Conservation (phyloP, 176 grass and related monocot genomes). For the Aegilops longissima region DNA sequence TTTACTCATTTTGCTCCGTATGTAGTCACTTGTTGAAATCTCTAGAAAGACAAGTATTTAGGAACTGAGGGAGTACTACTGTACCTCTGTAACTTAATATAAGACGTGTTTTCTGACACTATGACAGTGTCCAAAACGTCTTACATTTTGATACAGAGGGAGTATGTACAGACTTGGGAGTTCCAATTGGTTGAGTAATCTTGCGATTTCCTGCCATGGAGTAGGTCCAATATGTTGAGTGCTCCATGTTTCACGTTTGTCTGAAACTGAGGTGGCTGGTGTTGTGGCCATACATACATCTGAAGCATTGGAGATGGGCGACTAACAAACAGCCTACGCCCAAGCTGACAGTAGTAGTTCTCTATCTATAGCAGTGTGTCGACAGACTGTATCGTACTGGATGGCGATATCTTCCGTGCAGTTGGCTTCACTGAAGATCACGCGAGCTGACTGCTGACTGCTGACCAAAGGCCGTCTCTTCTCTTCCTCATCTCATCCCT, state of each 20-base stretch:
- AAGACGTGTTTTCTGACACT: too few species aligned
- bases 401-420: constrained; percentile 30
- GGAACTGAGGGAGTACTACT: too few species aligned
- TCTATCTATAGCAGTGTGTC: neutral
- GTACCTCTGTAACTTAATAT: too few species aligned
- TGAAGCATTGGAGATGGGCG: neutral
- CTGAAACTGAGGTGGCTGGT: neutral
- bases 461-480: constrained; percentile 16
- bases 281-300: neutral
- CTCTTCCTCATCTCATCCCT: neutral
- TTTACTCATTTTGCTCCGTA: too few species aligned
- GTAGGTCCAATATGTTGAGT: constrained; percentile 9
- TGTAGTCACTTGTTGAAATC: too few species aligned
- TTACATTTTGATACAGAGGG: too few species aligned
- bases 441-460: constrained; percentile 22
- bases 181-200: neutral
- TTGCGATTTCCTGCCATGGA: neutral
- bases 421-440: constrained; percentile 40
- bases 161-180: neutral
- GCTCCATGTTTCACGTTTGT: neutral
- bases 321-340: neutral
- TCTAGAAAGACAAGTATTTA: too few species aligned
- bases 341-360: neutral
- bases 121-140: too few species aligned
- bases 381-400: neutral